These are phyloP conservation scores for Phytophthora rubi DNA, from an alignment of 352 stramenopile species.

Conservation along the genomic window DNA sequence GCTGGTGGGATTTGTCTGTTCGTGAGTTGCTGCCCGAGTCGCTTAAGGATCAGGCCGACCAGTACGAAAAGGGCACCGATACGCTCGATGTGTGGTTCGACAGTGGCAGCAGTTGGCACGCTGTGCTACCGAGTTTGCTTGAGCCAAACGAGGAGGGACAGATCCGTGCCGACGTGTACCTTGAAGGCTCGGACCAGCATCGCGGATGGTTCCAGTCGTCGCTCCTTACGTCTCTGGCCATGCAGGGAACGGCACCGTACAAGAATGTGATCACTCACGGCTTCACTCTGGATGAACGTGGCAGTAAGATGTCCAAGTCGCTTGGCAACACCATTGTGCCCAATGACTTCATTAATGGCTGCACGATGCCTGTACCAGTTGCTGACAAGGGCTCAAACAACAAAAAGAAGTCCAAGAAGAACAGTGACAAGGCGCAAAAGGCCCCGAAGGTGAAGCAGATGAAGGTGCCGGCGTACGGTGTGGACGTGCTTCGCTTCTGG, in stretches of 20 bases:
- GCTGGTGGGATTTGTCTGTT: slow-evolving; percentile 94
- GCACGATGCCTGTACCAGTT: slow-evolving; percentile 42
- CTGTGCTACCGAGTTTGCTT: slow-evolving; percentile 48
- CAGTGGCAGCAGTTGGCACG: slow-evolving; percentile 88
- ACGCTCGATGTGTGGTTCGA: slow-evolving; percentile 99
- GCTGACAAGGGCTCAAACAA: slow-evolving; percentile 40
- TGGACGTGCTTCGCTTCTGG: slow-evolving; percentile 98
- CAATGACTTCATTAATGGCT: slow-evolving; percentile 95
- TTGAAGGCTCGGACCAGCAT: slow-evolving; percentile 98
- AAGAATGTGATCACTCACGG: slow-evolving; percentile 98
- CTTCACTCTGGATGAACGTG: slow-evolving; percentile 98
- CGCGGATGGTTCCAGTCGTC: slow-evolving; percentile 99
- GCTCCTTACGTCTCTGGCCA: slow-evolving; percentile 93
- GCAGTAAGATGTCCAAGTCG: slow-evolving; percentile 99
- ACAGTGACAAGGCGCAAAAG: slow-evolving; percentile 65
- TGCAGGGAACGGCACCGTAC: slow-evolving; percentile 91
- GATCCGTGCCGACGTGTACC: slow-evolving; percentile 95
- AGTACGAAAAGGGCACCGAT: slow-evolving; percentile 96
- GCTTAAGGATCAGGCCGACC: slow-evolving; percentile 74
- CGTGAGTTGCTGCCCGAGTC: slow-evolving; percentile 66
- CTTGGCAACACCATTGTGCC: slow-evolving; percentile 97
- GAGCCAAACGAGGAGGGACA: slow-evolving; percentile 53
- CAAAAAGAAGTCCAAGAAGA: slow-evolving; percentile 82
- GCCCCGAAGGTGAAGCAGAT: slow-evolving; percentile 66
- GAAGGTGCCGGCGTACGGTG: slow-evolving; percentile 93